Evolutionary conservation across 1,139 yeast species (phyloP), one percentile per base, ranked within the genome.

Genomic region (Wickerhamomyces sp.): DNA sequence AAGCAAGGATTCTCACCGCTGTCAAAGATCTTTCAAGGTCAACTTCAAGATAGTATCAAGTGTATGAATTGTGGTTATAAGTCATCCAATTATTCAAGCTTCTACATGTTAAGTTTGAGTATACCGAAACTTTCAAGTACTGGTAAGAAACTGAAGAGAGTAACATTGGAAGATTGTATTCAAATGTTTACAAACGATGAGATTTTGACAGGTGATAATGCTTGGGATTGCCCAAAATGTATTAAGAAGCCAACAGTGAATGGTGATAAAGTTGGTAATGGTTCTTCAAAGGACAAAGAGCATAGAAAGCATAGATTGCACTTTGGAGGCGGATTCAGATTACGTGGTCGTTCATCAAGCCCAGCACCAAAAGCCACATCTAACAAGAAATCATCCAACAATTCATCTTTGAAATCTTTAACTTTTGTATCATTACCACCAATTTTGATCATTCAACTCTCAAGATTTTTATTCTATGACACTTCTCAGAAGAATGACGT

Each of bases 171-270:
- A 27, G 82, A 78, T 42, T 83, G 93, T 50, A 69, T 83, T 37
- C 66, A 72, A 30, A 70, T 78, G 54, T 82, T 77, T 53, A 78
- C 83, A 1, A 72, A 72, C 41, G 85, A 82, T 40, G 93, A 83
- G 55, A 57, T 78, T 1, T 58, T 83, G 35, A 70, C 75, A 10
- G 87, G 84, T 14, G 88, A 81, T 21, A 80, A 83, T 56, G 82
- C 85, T 8, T 83, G 93, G 93, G 68, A 74, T 42, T 83, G 93
- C 59, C 86, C 91, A 2, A 69, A 70, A 36, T 83, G 93, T 61
- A 65, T 70, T 29, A 62, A 65, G 26, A 31, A 21, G 23, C 28
- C 30, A 10, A 9, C 30, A 19, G 6, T 24, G 14, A 38, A 17
- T 8, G 11, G 13, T 25, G 15, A 20, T 8, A 13, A 25, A 17